phyloP scores from a whole-genome alignment of 163 green algal genomes.

The Coccomyxa subellipsoidea region DNA sequence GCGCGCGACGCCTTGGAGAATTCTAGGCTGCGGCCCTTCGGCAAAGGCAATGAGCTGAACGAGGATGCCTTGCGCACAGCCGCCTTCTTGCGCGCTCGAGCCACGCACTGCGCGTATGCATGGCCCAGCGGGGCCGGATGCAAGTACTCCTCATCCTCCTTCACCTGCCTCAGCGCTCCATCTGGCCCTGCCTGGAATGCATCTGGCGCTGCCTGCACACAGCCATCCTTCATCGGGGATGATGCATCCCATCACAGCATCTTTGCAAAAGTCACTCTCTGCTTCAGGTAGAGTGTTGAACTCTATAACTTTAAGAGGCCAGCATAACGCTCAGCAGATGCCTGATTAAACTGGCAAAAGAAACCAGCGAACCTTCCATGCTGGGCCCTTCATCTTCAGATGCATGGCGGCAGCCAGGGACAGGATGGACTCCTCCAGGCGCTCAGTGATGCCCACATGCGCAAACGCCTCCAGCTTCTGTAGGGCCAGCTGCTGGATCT shows the following conservation, averaged over 20 bases:
- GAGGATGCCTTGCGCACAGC: constrained; percentile 26
- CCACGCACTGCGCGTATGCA: constrained; percentile 38
- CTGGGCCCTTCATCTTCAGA: neutral
- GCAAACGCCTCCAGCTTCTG: constrained; percentile 27
- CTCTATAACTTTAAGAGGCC: too few relatives aligned
- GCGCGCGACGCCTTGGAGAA: constrained; percentile 12
- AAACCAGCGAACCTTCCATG: neutral
- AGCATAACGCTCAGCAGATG: neutral
- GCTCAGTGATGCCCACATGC: constrained; percentile 50
- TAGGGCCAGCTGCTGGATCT: constrained; percentile 15
- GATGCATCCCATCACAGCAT: too few relatives aligned
- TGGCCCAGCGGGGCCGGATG: constrained; percentile 18
- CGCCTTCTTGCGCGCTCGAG: constrained; percentile 32
- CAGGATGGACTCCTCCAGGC: constrained; percentile 39
- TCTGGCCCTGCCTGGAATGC: neutral
- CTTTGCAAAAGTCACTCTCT: too few relatives aligned
- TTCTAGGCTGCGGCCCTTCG: neutral
- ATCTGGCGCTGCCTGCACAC: neutral
- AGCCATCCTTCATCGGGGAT: too few relatives aligned
- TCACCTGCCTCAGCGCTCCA: neutral
- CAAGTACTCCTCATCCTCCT: constrained; percentile 3
- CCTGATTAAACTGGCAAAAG: neutral
- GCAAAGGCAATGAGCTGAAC: constrained; percentile 28
- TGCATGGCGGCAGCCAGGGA: constrained; percentile 37
- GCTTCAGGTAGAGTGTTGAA: too few relatives aligned